These are phyloP conservation scores for Suillus spraguei DNA, from an alignment of 768 basidiomycete species.

Conservation along the genomic window DNA sequence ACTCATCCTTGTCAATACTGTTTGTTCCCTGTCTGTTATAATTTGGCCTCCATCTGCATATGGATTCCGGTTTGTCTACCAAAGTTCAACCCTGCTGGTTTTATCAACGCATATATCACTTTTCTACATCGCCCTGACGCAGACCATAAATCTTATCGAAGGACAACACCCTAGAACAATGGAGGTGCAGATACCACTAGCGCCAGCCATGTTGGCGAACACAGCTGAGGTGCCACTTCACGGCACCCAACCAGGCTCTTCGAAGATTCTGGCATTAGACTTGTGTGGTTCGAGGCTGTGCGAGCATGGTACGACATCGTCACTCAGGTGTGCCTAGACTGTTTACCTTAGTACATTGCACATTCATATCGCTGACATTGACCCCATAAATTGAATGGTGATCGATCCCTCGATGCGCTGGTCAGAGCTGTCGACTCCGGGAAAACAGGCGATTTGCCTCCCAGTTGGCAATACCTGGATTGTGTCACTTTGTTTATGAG, in stretches of 20 bases:
- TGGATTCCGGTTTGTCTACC: conserved; percentile 98
- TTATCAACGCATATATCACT: conserved; percentile 89
- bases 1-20: conserved; percentile 90
- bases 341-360: conserved; percentile 8
- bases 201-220: conserved; percentile 11
- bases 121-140: conserved; percentile 54
- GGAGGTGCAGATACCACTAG: conserved; percentile 5
- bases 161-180: conserved; percentile 12
- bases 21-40: conserved; percentile 77
- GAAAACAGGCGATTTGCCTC: conserved; percentile 67
- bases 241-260: conserved; percentile 8
- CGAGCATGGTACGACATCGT: conserved; percentile 74
- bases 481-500: conserved; percentile 96
- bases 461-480: conserved; percentile 83
- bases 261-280: conserved; percentile 48
- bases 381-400: conserved; percentile 62
- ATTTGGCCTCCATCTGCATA: conserved; percentile 78
- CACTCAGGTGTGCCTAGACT: conserved; percentile 47
- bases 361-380: conserved; percentile 1
- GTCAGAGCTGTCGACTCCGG: conserved; percentile 47
- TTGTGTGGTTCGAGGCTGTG: conserved; percentile 87
- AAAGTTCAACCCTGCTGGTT: conserved; percentile 86
- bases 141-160: neutral
- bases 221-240: conserved; percentile 21
- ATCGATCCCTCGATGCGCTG: conserved; percentile 57